These are phyloP conservation scores for Podospora tetraspora DNA, from an alignment of 495 filamentous ascomycete species.

Conservation along the genomic window DNA sequence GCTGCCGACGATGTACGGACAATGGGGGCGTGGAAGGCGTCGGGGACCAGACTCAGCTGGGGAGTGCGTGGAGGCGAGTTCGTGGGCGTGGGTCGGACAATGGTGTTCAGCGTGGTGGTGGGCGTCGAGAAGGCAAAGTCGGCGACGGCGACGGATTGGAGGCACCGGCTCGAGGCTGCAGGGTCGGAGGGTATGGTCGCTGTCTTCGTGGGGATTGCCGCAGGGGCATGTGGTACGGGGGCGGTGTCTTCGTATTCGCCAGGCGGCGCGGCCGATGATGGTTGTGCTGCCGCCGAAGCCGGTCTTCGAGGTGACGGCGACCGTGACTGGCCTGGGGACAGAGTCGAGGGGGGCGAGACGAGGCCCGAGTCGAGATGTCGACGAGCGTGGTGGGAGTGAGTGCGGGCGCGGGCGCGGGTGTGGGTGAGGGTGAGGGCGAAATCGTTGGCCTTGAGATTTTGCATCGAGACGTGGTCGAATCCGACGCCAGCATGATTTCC, in stretches of 20 bases:
- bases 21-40: slow-evolving; percentile 41
- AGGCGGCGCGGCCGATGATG: neutral
- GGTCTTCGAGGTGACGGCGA: slow-evolving; percentile 13
- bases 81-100: slow-evolving; percentile 23
- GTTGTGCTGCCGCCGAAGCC: neutral
- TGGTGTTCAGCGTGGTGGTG: slow-evolving; percentile 8
- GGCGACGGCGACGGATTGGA: neutral
- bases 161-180: slow-evolving; percentile 14
- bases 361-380: slow-evolving; percentile 9
- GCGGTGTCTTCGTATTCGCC: neutral
- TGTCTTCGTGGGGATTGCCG: neutral
- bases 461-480: slow-evolving; percentile 23
- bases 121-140: slow-evolving; percentile 5
- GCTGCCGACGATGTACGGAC: slow-evolving; percentile 55
- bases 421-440: neutral
- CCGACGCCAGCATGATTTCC: slow-evolving; percentile 8
- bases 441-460: slow-evolving; percentile 8
- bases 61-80: slow-evolving; percentile 20
- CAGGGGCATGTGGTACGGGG: neutral
- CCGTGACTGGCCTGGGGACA: slow-evolving; percentile 20
- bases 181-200: slow-evolving; percentile 1
- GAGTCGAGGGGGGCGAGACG: slow-evolving; percentile 19
- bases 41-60: slow-evolving; percentile 21
- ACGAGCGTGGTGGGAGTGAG: slow-evolving; percentile 9
- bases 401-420: neutral